phyloP scores from a whole-genome alignment of 192 early-diverging fungal genomes.

The Umbelopsis sp. region DNA sequence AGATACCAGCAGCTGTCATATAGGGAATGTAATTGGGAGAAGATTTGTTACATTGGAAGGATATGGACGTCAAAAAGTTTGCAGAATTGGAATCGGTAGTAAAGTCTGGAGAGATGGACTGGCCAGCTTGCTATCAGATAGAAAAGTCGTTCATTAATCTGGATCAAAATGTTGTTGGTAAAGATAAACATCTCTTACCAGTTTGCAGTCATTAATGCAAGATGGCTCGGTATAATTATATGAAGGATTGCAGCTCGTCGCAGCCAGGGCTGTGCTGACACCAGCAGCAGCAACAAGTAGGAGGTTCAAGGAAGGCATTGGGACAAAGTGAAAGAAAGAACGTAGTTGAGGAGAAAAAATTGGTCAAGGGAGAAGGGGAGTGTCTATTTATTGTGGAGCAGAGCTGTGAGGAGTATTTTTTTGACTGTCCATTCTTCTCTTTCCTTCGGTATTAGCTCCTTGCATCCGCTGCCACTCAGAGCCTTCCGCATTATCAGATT shows the following conservation, averaged over 20 bases:
- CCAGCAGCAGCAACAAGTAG: constrained; percentile 14
- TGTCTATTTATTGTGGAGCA: no score
- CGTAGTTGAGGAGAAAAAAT: neutral
- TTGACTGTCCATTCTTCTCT: no score
- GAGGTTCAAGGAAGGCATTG: constrained; percentile 38
- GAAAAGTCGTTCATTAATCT: neutral
- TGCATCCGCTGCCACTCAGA: no score
- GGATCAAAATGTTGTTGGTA: neutral
- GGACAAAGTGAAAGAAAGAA: neutral
- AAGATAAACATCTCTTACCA: constrained; percentile 21
- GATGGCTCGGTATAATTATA: constrained; percentile 31
- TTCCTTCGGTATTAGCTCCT: no score
- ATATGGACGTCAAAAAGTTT: constrained; percentile 36
- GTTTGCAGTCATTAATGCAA: constrained; percentile 34
- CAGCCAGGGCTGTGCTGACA: constrained; percentile 27
- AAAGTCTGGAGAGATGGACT: constrained; percentile 18
- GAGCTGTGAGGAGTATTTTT: no score
- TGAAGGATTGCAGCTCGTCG: constrained; percentile 24
- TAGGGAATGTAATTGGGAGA: constrained; percentile 34
- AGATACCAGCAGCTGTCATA: constrained; percentile 39
- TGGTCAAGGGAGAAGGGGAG: neutral
- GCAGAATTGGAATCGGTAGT: constrained; percentile 30
- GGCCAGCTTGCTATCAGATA: constrained; percentile 29
- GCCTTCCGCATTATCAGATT: no score
- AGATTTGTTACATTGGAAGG: constrained; percentile 28